Evolutionary conservation across 345 rosid species (phyloP).

Genomic region (Rhodamnia argentea): DNA sequence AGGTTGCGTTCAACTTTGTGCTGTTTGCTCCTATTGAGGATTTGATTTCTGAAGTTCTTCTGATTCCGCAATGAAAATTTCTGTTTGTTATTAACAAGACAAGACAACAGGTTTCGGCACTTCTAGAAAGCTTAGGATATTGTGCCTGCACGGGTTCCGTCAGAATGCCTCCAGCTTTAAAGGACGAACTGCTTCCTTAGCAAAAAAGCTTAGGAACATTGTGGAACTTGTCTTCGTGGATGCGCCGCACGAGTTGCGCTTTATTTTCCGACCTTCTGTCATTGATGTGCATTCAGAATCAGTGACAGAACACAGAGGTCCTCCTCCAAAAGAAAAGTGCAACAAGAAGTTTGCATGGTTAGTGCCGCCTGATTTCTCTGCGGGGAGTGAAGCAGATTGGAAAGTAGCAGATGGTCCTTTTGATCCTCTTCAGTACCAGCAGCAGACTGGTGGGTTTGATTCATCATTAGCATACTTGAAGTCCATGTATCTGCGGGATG

Average conservation of each 20-base stretch:
- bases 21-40: not conserved
- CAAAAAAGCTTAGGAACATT: conserved; percentile 78
- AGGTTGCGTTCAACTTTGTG: not conserved
- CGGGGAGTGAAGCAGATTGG: conserved; percentile 37
- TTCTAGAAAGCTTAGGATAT: conserved; percentile 60
- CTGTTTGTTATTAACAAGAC: not conserved
- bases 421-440: conserved; percentile 74
- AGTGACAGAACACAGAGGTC: conserved; percentile 16
- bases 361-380: conserved; percentile 38
- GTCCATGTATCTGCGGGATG: conserved; percentile 32
- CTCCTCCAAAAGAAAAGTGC: conserved; percentile 47
- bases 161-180: conserved; percentile 88
- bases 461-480: conserved; percentile 44
- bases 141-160: conserved; percentile 95
- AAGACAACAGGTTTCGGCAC: conserved; percentile 17
- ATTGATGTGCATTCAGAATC: conserved; percentile 1
- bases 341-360: conserved; percentile 83
- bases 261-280: conserved; percentile 43
- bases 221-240: conserved; percentile 70
- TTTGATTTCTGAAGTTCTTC: not conserved
- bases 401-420: conserved; percentile 44
- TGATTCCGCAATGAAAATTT: not conserved
- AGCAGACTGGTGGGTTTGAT: conserved; percentile 69
- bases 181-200: conserved; percentile 88
- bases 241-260: conserved; percentile 81